These are phyloP conservation scores for Phlegmacium glaucopus DNA, from an alignment of 768 basidiomycete species.

Conservation along the genomic window DNA sequence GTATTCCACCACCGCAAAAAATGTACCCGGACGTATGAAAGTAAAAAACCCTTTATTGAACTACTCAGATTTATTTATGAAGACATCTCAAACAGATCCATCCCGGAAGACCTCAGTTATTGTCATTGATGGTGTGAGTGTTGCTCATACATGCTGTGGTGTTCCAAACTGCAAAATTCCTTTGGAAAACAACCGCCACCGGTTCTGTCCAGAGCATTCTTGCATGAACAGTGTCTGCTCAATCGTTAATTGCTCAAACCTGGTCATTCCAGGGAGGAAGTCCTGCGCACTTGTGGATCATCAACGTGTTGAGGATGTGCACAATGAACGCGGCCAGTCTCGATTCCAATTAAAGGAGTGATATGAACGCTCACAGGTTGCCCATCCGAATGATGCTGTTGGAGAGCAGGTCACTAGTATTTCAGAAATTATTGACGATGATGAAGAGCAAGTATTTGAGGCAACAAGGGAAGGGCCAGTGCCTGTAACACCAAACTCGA, in stretches of 20 bases:
- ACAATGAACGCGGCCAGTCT: conserved; percentile 3
- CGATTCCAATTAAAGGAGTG: conserved; percentile 6
- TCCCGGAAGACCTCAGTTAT: neutral
- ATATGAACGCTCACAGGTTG: conserved; percentile 1
- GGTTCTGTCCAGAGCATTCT: too few species aligned
- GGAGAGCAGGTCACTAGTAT: neutral
- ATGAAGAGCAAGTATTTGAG: conserved; percentile 1
- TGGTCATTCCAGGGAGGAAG: too few species aligned
- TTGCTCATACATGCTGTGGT: conserved; percentile 11
- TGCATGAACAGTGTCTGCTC: too few species aligned
- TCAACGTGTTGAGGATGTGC: conserved; percentile 3
- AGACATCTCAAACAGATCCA: neutral
- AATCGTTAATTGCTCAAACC: too few species aligned
- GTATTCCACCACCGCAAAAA: neutral
- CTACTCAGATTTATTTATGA: neutral
- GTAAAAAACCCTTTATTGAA: neutral
- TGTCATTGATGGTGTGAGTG: conserved; percentile 11
- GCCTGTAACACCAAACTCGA: neutral
- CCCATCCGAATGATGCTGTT: conserved; percentile 4
- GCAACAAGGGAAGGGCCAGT: neutral
- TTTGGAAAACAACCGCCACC: too few species aligned
- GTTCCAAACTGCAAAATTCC: conserved; percentile 9
- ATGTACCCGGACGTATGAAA: neutral
- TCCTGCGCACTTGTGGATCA: conserved; percentile 11
- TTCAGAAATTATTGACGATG: neutral